phyloP scores from a whole-genome alignment of 1,139 yeast species.

The Yamadazyma atmosphaerica region DNA sequence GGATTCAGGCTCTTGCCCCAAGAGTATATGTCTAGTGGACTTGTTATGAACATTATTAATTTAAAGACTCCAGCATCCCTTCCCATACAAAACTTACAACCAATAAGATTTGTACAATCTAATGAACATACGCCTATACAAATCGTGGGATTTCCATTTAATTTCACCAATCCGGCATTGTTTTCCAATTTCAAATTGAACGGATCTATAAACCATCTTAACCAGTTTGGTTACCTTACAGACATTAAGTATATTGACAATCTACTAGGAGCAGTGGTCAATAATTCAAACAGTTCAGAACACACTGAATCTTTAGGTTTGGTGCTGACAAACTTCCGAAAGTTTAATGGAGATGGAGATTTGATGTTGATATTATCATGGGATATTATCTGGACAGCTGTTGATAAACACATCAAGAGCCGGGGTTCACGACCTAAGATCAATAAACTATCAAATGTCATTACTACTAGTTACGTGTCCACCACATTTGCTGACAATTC shows the following conservation, averaged over 20 bases:
- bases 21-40: slow-evolving; percentile 15
- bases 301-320: slow-evolving; percentile 40
- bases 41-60: slow-evolving; percentile 7
- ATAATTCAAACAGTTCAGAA: not conserved
- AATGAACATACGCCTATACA: slow-evolving; percentile 10
- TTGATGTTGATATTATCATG: slow-evolving; percentile 53
- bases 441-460: not conserved
- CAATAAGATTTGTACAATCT: slow-evolving; percentile 9
- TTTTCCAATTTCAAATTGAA: slow-evolving; percentile 49
- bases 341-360: slow-evolving; percentile 63
- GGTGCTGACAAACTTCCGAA: slow-evolving; percentile 51
- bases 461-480: too few species aligned
- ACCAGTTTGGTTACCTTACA: slow-evolving; percentile 34
- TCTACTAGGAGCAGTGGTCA: slow-evolving; percentile 60
- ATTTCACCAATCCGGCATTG: slow-evolving; percentile 46
- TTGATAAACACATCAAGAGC: slow-evolving; percentile 8
- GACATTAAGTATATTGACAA: slow-evolving; percentile 64
- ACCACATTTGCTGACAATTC: too few species aligned
- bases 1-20: slow-evolving; percentile 34
- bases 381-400: slow-evolving; percentile 23
- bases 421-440: slow-evolving; percentile 1
- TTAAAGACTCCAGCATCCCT: not conserved
- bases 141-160: slow-evolving; percentile 51
- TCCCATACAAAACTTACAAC: slow-evolving; percentile 5
- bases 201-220: slow-evolving; percentile 45